phyloP scores from a whole-genome alignment of 2,329 filamentous ascomycete species.

The Podosphaera fusca region DNA sequence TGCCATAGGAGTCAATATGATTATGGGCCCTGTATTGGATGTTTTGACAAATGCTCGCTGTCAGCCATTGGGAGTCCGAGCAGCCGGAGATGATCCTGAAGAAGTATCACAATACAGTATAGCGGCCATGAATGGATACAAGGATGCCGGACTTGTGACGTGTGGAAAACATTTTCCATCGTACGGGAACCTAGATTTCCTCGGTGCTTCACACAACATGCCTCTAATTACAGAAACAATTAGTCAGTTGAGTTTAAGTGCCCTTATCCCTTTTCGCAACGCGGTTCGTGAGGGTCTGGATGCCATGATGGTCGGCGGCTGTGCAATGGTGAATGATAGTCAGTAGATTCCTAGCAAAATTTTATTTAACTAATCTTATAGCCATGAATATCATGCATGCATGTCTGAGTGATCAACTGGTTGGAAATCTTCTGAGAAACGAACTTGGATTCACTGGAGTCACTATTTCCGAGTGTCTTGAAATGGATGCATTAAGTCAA shows the following conservation, averaged over 20 bases:
- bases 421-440: conserved; percentile 69
- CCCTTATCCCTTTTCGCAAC: conserved; percentile 75
- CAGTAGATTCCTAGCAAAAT: conserved; percentile 1
- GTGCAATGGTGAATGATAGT: conserved; percentile 55
- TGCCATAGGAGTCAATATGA: conserved; percentile 86
- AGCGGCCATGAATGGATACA: conserved; percentile 76
- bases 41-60: conserved; percentile 83
- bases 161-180: conserved; percentile 94
- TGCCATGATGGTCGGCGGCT: conserved; percentile 88
- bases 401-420: conserved; percentile 87
- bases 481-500: conserved; percentile 89
- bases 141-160: conserved; percentile 69
- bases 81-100: conserved; percentile 78
- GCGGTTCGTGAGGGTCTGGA: conserved; percentile 72
- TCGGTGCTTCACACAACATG: conserved; percentile 75
- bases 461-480: conserved; percentile 84
- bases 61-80: conserved; percentile 73
- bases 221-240: conserved; percentile 89
- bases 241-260: conserved; percentile 78
- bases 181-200: conserved; percentile 83
- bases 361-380: conserved; percentile 17
- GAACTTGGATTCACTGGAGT: conserved; percentile 81
- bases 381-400: conserved; percentile 92
- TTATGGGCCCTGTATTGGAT: conserved; percentile 80
- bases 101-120: conserved; percentile 86